phyloP scores from a whole-genome alignment of 2,329 filamentous ascomycete species.

The Fusarium sp. region DNA sequence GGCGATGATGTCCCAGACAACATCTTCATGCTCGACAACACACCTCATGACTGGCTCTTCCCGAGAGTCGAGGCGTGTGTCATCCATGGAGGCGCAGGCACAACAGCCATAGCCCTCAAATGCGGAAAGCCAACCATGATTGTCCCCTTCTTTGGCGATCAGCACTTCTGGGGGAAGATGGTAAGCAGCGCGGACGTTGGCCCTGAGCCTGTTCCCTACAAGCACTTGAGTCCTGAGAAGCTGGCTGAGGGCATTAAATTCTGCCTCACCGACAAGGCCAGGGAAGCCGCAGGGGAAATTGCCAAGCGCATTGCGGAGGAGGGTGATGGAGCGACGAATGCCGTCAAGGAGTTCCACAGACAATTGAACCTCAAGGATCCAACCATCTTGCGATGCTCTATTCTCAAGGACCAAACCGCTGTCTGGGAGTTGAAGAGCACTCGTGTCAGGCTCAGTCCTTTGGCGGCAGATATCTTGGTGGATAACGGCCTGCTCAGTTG shows the following conservation, averaged over 20 bases:
- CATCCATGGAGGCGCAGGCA: slow-evolving; percentile 83
- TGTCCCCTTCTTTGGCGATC: slow-evolving; percentile 84
- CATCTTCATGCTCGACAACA: slow-evolving; percentile 79
- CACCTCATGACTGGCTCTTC: slow-evolving; percentile 83
- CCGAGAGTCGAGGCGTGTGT: slow-evolving; percentile 74
- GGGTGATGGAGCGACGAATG: slow-evolving; percentile 77
- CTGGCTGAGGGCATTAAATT: slow-evolving; percentile 78
- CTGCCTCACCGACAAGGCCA: slow-evolving; percentile 72
- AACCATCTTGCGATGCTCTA: slow-evolving; percentile 73
- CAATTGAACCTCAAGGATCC: slow-evolving; percentile 65
- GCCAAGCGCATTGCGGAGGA: slow-evolving; percentile 70
- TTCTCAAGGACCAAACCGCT: slow-evolving; percentile 72
- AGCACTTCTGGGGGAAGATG: slow-evolving; percentile 83
- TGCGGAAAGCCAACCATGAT: slow-evolving; percentile 80
- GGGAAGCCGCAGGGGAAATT: slow-evolving; percentile 67
- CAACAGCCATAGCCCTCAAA: slow-evolving; percentile 79
- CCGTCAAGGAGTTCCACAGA: slow-evolving; percentile 74
- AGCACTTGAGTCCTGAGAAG: slow-evolving; percentile 71
- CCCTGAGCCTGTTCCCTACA: slow-evolving; percentile 76
- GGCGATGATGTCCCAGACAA: slow-evolving; percentile 68
- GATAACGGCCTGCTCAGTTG: slow-evolving; percentile 71
- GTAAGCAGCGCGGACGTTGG: slow-evolving; percentile 73
- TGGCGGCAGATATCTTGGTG: slow-evolving; percentile 75
- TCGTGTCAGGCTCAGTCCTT: slow-evolving; percentile 68
- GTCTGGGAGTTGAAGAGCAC: slow-evolving; percentile 75